Percentiles rank a stretch among this genome's conserved stretches.
These are phyloP conservation scores for Erythrobasidium hasegawianum DNA, from an alignment of 1,284 basidiomycete species.

Conservation along the genomic window DNA sequence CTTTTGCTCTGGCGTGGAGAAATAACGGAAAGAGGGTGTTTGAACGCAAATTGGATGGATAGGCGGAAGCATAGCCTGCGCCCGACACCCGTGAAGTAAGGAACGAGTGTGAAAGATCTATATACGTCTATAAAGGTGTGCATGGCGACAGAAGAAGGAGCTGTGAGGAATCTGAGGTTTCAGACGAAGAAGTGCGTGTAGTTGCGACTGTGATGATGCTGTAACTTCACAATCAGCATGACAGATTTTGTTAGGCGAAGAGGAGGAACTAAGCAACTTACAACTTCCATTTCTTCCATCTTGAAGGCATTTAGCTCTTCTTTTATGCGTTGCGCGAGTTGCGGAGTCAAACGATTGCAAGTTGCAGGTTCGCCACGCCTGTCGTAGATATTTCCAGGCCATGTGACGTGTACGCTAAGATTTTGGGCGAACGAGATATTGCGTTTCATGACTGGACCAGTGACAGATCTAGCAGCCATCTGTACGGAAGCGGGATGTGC, in stretches of 20 bases:
- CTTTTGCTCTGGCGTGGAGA: too few relatives aligned
- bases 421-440: conserved; percentile 79
- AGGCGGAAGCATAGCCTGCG: too few relatives aligned
- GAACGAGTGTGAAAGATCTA: too few relatives aligned
- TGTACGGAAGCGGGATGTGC: conserved; percentile 29
- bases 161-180: too few relatives aligned
- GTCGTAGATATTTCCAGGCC: conserved; percentile 85
- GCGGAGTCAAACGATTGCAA: conserved; percentile 90
- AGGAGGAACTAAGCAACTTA: background rate
- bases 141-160: background rate
- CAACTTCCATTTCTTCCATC: conserved; percentile 45
- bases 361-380: conserved; percentile 91
- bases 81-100: too few relatives aligned
- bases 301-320: conserved; percentile 46
- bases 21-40: too few relatives aligned
- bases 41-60: too few relatives aligned
- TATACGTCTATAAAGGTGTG: too few relatives aligned
- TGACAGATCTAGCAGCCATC: conserved; percentile 34
- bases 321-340: conserved; percentile 90
- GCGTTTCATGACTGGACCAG: conserved; percentile 37
- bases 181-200: conserved; percentile 37
- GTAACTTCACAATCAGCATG: background rate
- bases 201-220: conserved; percentile 32
- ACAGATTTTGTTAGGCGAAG: background rate
- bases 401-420: conserved; percentile 91